phyloP scores from a whole-genome alignment of 306 rosid genomes.

The Prunus dulcis region DNA sequence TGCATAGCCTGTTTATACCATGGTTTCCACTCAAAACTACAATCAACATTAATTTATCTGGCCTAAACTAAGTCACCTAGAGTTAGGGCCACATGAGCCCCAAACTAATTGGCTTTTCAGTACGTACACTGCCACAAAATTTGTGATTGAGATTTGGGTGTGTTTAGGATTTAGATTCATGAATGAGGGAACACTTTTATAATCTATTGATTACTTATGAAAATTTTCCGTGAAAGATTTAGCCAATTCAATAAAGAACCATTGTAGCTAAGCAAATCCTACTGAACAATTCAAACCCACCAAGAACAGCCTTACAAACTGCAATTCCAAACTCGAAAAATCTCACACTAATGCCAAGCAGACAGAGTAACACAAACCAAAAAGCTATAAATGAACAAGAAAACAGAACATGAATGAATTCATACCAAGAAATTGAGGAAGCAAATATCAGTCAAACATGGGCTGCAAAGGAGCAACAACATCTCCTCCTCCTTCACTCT shows the following conservation, averaged over 20 bases:
- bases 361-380: background rate
- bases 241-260: background rate
- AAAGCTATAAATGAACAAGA: background rate
- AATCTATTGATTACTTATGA: background rate
- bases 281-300: background rate
- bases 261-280: background rate
- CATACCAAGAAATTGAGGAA: slow-evolving; percentile 28
- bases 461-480: slow-evolving; percentile 21
- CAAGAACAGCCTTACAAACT: background rate
- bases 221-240: background rate
- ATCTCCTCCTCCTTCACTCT: slow-evolving; percentile 29
- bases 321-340: background rate
- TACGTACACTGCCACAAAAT: background rate
- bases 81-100: background rate
- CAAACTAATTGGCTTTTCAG: background rate
- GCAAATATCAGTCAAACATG: slow-evolving; percentile 10
- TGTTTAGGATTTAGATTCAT: background rate
- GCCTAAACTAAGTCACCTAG: background rate
- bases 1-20: background rate
- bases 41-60: background rate
- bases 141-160: background rate
- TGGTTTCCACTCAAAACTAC: background rate
- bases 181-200: background rate
- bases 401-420: background rate
- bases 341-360: background rate